Evolutionary conservation across 2,329 filamentous ascomycete genomes (phyloP).

Genomic region (Aspergillus sp.): DNA sequence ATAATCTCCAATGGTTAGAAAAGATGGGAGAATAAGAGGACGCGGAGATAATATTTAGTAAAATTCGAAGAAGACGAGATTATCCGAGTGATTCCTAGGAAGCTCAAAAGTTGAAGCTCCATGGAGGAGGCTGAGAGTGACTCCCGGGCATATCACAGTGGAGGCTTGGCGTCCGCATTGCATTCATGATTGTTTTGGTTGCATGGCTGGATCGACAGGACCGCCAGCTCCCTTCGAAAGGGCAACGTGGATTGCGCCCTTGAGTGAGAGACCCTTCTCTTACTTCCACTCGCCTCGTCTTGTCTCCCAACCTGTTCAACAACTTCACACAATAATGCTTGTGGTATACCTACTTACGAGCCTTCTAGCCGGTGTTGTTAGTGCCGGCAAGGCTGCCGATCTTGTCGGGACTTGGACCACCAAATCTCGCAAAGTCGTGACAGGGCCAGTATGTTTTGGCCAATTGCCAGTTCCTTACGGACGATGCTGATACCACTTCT

Average conservation of each 20-base stretch:
- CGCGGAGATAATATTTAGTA: background rate
- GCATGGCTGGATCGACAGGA: constrained; percentile 15
- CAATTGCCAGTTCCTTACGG: background rate
- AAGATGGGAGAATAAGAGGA: background rate
- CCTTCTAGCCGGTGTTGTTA: constrained; percentile 38
- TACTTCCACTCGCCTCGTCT: background rate
- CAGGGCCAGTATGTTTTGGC: constrained; percentile 59
- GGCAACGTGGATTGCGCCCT: constrained; percentile 8
- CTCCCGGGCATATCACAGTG: background rate
- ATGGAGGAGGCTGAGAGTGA: background rate
- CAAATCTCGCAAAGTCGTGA: constrained; percentile 68
- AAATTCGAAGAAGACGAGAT: background rate
- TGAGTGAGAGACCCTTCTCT: constrained; percentile 9
- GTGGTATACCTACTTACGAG: constrained; percentile 31
- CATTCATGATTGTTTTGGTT: constrained; percentile 12
- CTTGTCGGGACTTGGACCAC: constrained; percentile 72
- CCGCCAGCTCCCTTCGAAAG: constrained; percentile 8
- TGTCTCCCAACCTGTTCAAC: background rate
- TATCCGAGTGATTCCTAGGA: background rate
- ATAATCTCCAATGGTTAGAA: constrained; percentile 36
- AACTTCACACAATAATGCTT: constrained; percentile 26
- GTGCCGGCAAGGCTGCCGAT: constrained; percentile 46
- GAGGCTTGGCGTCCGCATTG: constrained; percentile 13
- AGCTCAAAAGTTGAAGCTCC: background rate
- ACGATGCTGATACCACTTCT: background rate